A percentile compares a stretch with the other conserved stretches of the same genome.
Evolutionary conservation across 129 eudicot species (phyloP).

Genomic region (Oenanthe sinensis): DNA sequence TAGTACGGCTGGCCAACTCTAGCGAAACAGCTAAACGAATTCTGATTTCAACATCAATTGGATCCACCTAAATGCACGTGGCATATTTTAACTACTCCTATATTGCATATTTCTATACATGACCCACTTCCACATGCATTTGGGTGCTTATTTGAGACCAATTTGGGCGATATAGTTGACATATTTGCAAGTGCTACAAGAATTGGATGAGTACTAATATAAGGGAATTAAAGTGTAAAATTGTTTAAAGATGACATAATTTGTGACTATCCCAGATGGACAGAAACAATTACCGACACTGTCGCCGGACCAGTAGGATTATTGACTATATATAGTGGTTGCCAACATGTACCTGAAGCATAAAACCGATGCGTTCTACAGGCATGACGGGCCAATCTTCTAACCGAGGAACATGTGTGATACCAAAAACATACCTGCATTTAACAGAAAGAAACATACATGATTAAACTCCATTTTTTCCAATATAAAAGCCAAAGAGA

Average conservation of each 20-base stretch:
- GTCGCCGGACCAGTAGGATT: not conserved
- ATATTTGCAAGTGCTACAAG: not conserved
- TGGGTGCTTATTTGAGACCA: not conserved
- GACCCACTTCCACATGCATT: not conserved
- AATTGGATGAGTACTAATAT: not conserved
- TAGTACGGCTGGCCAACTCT: not conserved
- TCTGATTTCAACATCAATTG: not conserved
- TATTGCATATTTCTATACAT: not conserved
- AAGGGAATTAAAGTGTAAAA: not conserved
- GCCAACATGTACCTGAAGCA: conserved; percentile 61
- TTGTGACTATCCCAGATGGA: not conserved
- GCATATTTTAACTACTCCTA: not conserved
- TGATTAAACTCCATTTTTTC: not conserved
- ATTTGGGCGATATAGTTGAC: not conserved
- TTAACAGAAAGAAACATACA: not conserved
- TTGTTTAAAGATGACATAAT: not conserved
- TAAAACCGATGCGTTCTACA: conserved; percentile 75
- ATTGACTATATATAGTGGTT: not conserved
- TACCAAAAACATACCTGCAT: conserved; percentile 71
- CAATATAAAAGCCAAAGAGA: not conserved
- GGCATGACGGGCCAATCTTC: conserved; percentile 99
- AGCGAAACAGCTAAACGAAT: not conserved
- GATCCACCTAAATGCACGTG: not conserved
- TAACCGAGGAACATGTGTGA: conserved; percentile 92
- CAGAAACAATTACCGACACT: not conserved